Conservation (phyloP, 805 yeast genomes). For the Clavispora asparagi region DNA sequence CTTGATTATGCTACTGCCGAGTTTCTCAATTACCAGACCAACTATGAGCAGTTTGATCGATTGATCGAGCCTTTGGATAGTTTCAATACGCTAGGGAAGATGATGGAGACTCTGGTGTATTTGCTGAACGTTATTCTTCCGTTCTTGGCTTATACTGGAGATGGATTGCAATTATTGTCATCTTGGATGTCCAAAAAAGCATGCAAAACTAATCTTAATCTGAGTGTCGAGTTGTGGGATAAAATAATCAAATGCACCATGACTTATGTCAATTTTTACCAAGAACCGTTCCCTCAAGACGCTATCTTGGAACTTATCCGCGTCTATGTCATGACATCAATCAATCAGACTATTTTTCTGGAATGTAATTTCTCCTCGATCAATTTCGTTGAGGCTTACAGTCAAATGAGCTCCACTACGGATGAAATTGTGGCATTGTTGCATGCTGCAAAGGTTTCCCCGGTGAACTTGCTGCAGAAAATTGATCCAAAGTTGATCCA, state of each 20-base stretch:
- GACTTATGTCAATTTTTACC: constrained; percentile 1
- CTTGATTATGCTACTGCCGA: constrained; percentile 3
- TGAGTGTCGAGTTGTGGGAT: constrained; percentile 10
- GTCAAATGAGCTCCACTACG: constrained; percentile 22
- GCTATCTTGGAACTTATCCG: constrained; percentile 2
- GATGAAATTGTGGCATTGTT: not conserved
- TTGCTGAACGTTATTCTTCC: constrained; percentile 27
- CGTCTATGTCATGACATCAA: constrained; percentile 5
- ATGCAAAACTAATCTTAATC: not conserved
- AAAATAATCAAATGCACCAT: constrained; percentile 5
- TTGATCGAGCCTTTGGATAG: constrained; percentile 20
- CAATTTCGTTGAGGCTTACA: constrained; percentile 26
- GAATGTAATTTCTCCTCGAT: constrained; percentile 17
- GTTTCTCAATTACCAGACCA: constrained; percentile 9
- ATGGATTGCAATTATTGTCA: constrained; percentile 21
- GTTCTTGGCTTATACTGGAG: constrained; percentile 12
- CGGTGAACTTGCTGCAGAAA: not conserved
- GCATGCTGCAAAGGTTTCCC: not conserved
- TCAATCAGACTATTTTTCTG: constrained; percentile 3
- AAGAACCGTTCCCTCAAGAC: not conserved
- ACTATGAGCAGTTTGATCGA: constrained; percentile 16
- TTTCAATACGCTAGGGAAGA: not conserved
- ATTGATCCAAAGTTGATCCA: not conserved
- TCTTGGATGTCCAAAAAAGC: constrained; percentile 19
- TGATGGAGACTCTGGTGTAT: constrained; percentile 14